phyloP scores from a whole-genome alignment of 441 rosid genomes.

The Adansonia gregorii region DNA sequence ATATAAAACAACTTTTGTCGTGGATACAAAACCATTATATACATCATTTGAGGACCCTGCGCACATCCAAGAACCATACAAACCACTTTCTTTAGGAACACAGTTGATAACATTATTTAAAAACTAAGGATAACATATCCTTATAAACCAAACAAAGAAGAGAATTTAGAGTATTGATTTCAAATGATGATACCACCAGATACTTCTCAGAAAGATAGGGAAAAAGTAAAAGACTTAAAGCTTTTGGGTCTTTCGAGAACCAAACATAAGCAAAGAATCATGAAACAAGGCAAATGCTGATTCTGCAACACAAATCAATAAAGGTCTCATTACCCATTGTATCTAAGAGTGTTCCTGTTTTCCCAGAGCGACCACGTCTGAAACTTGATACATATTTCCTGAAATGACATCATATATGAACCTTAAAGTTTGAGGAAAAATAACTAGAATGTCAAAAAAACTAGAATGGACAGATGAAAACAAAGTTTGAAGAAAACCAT shows the following conservation, averaged over 20 bases:
- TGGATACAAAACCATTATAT: neutral
- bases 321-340: conserved; percentile 58
- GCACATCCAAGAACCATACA: neutral
- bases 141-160: neutral
- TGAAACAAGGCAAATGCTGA: conserved; percentile 18
- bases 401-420: conserved; percentile 30
- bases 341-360: conserved; percentile 64
- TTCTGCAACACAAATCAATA: conserved; percentile 17
- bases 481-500: conserved; percentile 61
- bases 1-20: neutral
- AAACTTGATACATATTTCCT: conserved; percentile 96
- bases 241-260: conserved; percentile 11
- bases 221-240: neutral
- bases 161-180: neutral
- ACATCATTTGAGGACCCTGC: neutral
- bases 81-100: neutral
- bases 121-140: neutral
- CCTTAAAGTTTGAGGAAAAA: conserved; percentile 28
- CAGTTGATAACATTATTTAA: neutral
- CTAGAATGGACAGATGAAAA: conserved; percentile 20
- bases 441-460: conserved; percentile 24
- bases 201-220: too few relatives aligned
- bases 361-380: conserved; percentile 67
- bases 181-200: neutral
- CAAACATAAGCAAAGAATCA: conserved; percentile 2